Evolutionary conservation across 139 green algal species (phyloP).

Genomic region (Chlamydomonas sp.): DNA sequence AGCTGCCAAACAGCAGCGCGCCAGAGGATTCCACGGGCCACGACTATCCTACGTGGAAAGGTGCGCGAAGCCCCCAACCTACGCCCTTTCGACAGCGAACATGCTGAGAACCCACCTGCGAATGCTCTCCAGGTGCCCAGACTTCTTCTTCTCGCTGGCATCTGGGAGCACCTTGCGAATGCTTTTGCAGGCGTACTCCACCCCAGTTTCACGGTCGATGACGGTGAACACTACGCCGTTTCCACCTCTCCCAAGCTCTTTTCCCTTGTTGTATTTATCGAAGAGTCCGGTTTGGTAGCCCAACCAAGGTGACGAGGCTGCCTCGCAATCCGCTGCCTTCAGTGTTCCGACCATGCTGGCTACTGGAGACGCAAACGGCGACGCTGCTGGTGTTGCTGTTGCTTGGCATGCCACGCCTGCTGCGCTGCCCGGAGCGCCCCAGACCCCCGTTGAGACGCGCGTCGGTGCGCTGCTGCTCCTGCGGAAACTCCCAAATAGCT

Average conservation of each 20-base stretch:
- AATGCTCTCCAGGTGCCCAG: slow-evolving; percentile 73
- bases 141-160: slow-evolving; percentile 65
- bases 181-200: slow-evolving; percentile 83
- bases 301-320: background rate
- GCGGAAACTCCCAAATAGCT: background rate
- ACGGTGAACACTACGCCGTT: slow-evolving; percentile 53
- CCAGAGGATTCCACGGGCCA: too few relatives aligned
- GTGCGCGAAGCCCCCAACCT: too few relatives aligned
- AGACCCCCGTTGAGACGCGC: too few relatives aligned
- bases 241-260: slow-evolving; percentile 44
- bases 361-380: too few relatives aligned
- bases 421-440: too few relatives aligned
- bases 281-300: background rate
- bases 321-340: too few relatives aligned
- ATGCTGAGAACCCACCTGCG: slow-evolving; percentile 2
- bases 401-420: background rate
- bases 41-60: too few relatives aligned
- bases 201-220: slow-evolving; percentile 47
- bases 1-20: too few relatives aligned
- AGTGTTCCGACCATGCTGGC: too few relatives aligned
- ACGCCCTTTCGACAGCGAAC: too few relatives aligned
- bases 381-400: background rate
- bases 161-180: slow-evolving; percentile 72
- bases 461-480: too few relatives aligned
- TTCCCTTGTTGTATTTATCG: background rate